Conservation (phyloP, 352 stramenopile species). For the Pythium aquatile region DNA sequence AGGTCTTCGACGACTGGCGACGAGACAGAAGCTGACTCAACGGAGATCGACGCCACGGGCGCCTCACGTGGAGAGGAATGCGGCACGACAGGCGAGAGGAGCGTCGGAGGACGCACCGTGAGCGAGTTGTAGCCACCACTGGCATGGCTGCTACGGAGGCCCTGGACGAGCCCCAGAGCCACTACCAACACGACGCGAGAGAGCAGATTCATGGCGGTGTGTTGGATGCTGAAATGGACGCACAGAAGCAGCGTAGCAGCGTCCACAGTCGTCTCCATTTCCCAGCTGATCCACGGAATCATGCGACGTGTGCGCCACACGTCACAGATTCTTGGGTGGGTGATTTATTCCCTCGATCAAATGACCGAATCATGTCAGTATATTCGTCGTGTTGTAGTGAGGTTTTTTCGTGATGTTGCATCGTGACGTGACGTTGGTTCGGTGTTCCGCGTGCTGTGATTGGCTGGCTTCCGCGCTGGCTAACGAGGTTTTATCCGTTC, state of each 20-base stretch:
- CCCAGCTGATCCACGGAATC: neutral
- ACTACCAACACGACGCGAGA: neutral
- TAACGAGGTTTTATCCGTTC: constrained; percentile 3
- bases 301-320: constrained; percentile 5
- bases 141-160: neutral
- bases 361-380: constrained; percentile 10
- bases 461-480: neutral
- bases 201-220: neutral
- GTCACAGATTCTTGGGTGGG: neutral
- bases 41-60: neutral
- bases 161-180: neutral
- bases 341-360: neutral
- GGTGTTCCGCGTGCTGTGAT: neutral
- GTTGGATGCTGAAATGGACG: neutral
- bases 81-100: neutral
- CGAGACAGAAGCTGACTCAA: neutral
- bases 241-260: neutral
- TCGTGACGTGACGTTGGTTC: neutral
- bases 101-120: neutral
- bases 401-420: constrained; percentile 1
- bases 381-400: constrained; percentile 11
- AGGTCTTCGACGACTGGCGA: neutral
- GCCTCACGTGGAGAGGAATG: neutral
- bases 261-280: neutral
- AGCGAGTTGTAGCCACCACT: neutral